Base-by-base conservation (phyloP, 1,284 basidiomycete species). In the Meripilus lineatus region DNA sequence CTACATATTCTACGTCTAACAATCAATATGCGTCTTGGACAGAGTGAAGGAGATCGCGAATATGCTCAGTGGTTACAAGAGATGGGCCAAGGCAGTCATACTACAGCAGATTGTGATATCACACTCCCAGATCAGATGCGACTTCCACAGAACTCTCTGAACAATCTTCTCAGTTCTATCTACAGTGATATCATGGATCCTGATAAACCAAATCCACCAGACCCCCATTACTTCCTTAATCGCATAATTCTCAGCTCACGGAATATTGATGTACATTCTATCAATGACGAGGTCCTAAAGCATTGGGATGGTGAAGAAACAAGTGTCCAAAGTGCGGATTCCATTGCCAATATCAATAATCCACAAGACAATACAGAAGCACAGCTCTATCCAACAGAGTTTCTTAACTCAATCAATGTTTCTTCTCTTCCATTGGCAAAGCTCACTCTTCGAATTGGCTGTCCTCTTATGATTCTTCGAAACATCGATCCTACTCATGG, bases 11-110 rank as follows among this genome's bases (percentile, higher is more conserved):
- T 69, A 1, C 49, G 50, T 22, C 60, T 71, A 0, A 48, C 33
- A 1, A 50, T 56, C 17, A 74, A 74, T 42, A 72, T 72, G 66
- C 48, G 58, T 0, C 53, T 74, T 6, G 54, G 61, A 1, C 37
- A 48, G 3, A 51, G 58, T 41, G 45, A 49, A 4, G 55, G 58
- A 4, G 57, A 48, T 8, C 26, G 46, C 33, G n/a, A 48, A 0
- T 74, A 69, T 61, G 58, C 70, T 5, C n/a, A 59, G 4, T 72
- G 69, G 61, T 57, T 75, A 0, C 46, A 71, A 0, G 58, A 72
- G 3, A 52, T 76, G 40, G 72, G 71, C 0, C 52, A 63, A 56
- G 72, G 69, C 0, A 20, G 41, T 3, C 53, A 55, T 32, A 39
- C 54, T 24, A 42, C 48, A 25, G 38, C 45, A 3, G 52, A 58